Evolutionary conservation across 192 early-diverging fungal species (phyloP).

Genomic region (Entophlyctis luteolus): DNA sequence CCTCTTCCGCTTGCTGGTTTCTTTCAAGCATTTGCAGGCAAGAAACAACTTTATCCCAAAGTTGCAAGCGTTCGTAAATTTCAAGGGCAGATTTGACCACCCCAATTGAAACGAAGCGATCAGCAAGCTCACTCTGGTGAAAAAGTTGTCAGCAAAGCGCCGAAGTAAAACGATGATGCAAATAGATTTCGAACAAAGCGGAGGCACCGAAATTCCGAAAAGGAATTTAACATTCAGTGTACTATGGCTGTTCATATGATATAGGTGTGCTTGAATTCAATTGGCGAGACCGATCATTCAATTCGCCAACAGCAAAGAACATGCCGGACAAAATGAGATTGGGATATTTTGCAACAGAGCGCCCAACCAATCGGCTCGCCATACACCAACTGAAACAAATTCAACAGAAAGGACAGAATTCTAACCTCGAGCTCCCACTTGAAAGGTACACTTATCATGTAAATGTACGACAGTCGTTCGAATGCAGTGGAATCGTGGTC

Average conservation of each 20-base stretch:
- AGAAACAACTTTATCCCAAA: constrained; percentile 93
- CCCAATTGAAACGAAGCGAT: constrained; percentile 78
- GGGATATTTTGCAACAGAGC: constrained; percentile 1
- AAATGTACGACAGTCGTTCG: constrained; percentile 80
- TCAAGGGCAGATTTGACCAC: constrained; percentile 87
- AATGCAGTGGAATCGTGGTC: constrained; percentile 59
- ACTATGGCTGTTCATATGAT: constrained; percentile 38
- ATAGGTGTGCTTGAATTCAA: no score
- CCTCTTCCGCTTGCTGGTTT: constrained; percentile 73
- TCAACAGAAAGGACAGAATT: no score
- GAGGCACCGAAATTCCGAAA: constrained; percentile 27
- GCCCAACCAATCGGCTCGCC: constrained; percentile 8
- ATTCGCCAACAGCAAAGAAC: constrained; percentile 23
- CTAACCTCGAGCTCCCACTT: constrained; percentile 91
- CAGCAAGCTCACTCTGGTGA: constrained; percentile 73
- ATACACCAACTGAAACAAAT: background rate
- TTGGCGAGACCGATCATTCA: background rate
- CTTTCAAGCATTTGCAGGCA: constrained; percentile 86
- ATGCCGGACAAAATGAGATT: constrained; percentile 15
- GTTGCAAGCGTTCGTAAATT: constrained; percentile 87
- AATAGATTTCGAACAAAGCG: constrained; percentile 27
- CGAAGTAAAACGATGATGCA: constrained; percentile 2
- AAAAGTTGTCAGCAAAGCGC: background rate
- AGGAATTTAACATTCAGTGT: constrained; percentile 20
- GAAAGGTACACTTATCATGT: constrained; percentile 73